Conservation (phyloP, 2,329 filamentous ascomycete species). For the Stemphylium lycopersici region DNA sequence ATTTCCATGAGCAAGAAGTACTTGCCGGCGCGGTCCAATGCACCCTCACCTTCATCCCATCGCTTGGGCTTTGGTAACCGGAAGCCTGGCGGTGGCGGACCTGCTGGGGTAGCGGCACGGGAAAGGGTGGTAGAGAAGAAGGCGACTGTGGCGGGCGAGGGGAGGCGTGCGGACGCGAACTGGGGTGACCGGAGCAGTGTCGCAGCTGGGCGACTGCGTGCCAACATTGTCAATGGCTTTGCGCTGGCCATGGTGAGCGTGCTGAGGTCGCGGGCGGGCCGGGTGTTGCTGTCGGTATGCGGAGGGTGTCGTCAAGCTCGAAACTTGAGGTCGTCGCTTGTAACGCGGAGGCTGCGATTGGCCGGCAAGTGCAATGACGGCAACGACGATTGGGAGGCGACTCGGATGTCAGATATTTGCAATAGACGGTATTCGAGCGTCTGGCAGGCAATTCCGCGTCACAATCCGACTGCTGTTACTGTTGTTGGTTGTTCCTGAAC, state of each 20-base stretch:
- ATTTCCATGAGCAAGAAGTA: constrained; percentile 97
- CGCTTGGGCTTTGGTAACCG: constrained; percentile 72
- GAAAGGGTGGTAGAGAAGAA: constrained; percentile 69
- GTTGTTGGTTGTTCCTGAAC: constrained; percentile 2
- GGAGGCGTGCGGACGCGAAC: constrained; percentile 43
- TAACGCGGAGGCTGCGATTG: constrained; percentile 39
- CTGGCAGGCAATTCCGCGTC: not conserved
- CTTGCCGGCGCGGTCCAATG: constrained; percentile 83
- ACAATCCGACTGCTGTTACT: not conserved
- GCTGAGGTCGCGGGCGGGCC: constrained; percentile 34
- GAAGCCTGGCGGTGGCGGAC: constrained; percentile 81
- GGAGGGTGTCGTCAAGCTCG: constrained; percentile 29
- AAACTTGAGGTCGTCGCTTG: constrained; percentile 32
- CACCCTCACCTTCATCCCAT: constrained; percentile 83
- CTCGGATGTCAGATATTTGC: constrained; percentile 7
- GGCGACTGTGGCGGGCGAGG: constrained; percentile 57
- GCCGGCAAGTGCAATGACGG: constrained; percentile 30
- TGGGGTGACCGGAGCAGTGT: constrained; percentile 46
- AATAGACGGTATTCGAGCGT: not conserved
- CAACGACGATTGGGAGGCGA: constrained; percentile 23
- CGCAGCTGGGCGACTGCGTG: constrained; percentile 52
- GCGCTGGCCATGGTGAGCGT: constrained; percentile 55
- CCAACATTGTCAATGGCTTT: constrained; percentile 56
- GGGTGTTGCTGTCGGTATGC: constrained; percentile 28
- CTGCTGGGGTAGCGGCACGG: constrained; percentile 69